Evolutionary conservation across 495 filamentous ascomycete genomes (phyloP).

Genomic region (Penicillium dipodomyicola): DNA sequence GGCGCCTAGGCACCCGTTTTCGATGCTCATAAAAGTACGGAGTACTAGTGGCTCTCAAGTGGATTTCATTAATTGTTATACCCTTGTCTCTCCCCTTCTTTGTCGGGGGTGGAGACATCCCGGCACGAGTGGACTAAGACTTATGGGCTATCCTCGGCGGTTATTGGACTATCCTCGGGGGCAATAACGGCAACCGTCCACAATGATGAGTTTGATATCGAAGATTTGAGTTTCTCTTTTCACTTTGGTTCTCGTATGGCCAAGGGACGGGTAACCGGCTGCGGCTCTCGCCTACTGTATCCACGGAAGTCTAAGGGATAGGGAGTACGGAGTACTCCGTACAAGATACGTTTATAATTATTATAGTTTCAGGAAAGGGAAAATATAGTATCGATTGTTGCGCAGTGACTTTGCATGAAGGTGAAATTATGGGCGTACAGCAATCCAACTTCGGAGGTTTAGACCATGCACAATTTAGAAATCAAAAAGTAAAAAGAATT

Average conservation of each 20-base stretch:
- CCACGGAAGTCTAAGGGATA: neutral
- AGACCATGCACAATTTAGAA: neutral
- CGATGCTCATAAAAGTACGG: neutral
- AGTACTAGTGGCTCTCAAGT: neutral
- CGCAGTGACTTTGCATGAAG: constrained; percentile 13
- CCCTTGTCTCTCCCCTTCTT: neutral
- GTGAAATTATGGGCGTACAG: constrained; percentile 7
- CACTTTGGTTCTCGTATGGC: neutral
- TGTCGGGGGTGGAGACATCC: constrained; percentile 1
- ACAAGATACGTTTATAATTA: neutral
- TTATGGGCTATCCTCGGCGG: too few relatives aligned
- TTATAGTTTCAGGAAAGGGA: constrained; percentile 11
- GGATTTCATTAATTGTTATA: neutral
- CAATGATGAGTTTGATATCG: neutral
- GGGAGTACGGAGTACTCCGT: too few relatives aligned
- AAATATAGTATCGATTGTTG: constrained; percentile 1
- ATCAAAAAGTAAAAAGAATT: neutral
- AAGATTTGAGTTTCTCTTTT: neutral
- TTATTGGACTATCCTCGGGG: neutral
- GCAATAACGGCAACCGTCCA: neutral
- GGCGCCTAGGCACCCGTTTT: constrained; percentile 1
- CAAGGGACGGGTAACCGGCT: constrained; percentile 19
- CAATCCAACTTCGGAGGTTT: constrained; percentile 8
- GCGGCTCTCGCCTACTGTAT: constrained; percentile 14
- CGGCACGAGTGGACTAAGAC: neutral